phyloP scores from a whole-genome alignment of 371 early-diverging fungal genomes.

The Mucor indicus region DNA sequence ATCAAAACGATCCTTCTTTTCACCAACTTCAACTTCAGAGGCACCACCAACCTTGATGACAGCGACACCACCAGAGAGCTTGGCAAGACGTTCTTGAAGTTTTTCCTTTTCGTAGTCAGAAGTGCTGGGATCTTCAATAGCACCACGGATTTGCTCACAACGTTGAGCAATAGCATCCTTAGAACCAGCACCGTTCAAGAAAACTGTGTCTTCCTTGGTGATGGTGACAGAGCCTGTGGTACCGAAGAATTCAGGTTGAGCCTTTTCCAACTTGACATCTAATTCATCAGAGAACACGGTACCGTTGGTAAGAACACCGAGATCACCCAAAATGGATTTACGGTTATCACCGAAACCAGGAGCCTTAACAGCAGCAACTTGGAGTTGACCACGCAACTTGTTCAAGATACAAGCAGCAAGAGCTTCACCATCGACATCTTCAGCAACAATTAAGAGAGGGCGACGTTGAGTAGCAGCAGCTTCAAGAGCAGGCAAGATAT shows the following conservation, averaged over 20 bases:
- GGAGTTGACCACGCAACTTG: slow-evolving; percentile 97
- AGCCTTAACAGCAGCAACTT: slow-evolving; percentile 96
- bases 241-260: slow-evolving; percentile 87
- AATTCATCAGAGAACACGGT: slow-evolving; percentile 95
- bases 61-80: slow-evolving; percentile 96
- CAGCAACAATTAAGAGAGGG: slow-evolving; percentile 94
- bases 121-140: slow-evolving; percentile 75
- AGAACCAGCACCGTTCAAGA: slow-evolving; percentile 92
- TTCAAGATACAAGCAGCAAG: slow-evolving; percentile 97
- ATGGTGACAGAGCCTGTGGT: slow-evolving; percentile 83
- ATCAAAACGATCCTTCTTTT: slow-evolving; percentile 97
- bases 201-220: slow-evolving; percentile 97
- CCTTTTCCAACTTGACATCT: slow-evolving; percentile 93
- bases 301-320: slow-evolving; percentile 92
- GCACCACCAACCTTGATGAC: slow-evolving; percentile 97
- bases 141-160: slow-evolving; percentile 93
- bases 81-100: slow-evolving; percentile 97
- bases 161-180: slow-evolving; percentile 86
- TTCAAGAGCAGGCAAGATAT: slow-evolving; percentile 94
- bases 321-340: slow-evolving; percentile 95
- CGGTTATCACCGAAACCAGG: slow-evolving; percentile 99
- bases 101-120: slow-evolving; percentile 98
- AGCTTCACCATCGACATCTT: slow-evolving; percentile 98
- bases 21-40: slow-evolving; percentile 97
- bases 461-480: slow-evolving; percentile 91